Conservation (phyloP, 2,329 filamentous ascomycete species). For the Shiraia bambusicola region DNA sequence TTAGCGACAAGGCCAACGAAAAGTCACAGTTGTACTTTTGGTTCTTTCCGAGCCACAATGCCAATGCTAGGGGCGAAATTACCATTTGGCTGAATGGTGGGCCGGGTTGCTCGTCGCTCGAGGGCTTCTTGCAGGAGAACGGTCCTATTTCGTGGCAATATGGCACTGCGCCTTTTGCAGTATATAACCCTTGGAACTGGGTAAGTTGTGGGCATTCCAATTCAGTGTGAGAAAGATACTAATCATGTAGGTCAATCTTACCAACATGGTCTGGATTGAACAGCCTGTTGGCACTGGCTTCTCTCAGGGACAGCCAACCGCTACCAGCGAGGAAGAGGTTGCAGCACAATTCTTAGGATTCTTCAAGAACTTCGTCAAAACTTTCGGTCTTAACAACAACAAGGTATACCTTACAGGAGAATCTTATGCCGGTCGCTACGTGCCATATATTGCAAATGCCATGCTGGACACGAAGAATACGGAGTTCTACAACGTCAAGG, state of each 20-base stretch:
- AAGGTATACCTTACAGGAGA: conserved; percentile 76
- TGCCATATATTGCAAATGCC: conserved; percentile 71
- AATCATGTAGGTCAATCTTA: conserved; percentile 54
- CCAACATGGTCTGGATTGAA: conserved; percentile 76
- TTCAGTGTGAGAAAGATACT: not conserved
- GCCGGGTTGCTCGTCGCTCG: conserved; percentile 51
- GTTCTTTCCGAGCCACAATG: conserved; percentile 57
- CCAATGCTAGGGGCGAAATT: conserved; percentile 51
- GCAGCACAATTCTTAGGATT: conserved; percentile 74
- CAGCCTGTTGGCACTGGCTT: conserved; percentile 70
- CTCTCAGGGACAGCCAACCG: conserved; percentile 63
- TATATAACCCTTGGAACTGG: conserved; percentile 50
- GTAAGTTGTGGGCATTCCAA: conserved; percentile 23
- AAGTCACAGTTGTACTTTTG: conserved; percentile 56
- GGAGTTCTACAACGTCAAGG: conserved; percentile 66
- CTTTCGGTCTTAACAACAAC: conserved; percentile 65
- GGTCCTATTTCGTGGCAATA: conserved; percentile 51
- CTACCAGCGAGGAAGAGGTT: conserved; percentile 66
- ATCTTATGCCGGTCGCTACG: conserved; percentile 64
- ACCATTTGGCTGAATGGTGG: conserved; percentile 49
- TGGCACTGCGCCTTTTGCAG: conserved; percentile 39
- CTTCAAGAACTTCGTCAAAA: conserved; percentile 75
- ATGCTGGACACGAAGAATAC: conserved; percentile 70
- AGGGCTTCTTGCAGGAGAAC: conserved; percentile 54
- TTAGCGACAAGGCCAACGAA: conserved; percentile 50